Percentiles rank a stretch among this genome's conserved stretches.
These are phyloP conservation scores for Pseudopediastrum boryanum DNA, from an alignment of 139 green algal species.

Conservation along the genomic window DNA sequence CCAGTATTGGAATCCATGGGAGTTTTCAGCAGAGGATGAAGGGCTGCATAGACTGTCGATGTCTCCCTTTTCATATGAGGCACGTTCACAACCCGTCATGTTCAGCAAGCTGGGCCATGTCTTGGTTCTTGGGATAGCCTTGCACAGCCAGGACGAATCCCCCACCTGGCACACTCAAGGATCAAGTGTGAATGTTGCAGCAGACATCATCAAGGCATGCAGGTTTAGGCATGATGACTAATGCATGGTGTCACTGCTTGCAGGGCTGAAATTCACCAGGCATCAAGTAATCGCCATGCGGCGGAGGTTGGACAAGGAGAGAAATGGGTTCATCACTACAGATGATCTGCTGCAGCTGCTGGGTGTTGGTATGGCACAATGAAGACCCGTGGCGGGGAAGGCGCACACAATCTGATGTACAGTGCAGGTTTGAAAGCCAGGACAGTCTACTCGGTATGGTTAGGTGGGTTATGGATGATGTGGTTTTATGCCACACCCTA, in stretches of 20 bases:
- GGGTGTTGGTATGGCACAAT: background rate
- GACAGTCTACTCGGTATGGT: too few relatives aligned
- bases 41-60: background rate
- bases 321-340: constrained; percentile 47
- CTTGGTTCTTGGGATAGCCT: background rate
- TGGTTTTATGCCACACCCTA: too few relatives aligned
- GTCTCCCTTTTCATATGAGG: background rate
- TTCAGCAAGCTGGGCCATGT: background rate
- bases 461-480: too few relatives aligned
- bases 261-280: constrained; percentile 68
- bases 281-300: constrained; percentile 71
- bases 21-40: background rate
- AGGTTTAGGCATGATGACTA: constrained; percentile 48
- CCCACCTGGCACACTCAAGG: constrained; percentile 60
- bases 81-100: background rate
- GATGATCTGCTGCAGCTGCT: constrained; percentile 56
- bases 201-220: constrained; percentile 57
- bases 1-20: background rate
- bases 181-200: too few relatives aligned
- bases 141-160: constrained; percentile 36
- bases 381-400: too few relatives aligned
- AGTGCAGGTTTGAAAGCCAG: too few relatives aligned
- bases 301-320: constrained; percentile 61
- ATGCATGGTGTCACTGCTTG: constrained; percentile 44
- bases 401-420: too few relatives aligned